These are phyloP conservation scores for Prototheca stagnorum DNA, from an alignment of 163 green algal genomes.

Conservation along the genomic window DNA sequence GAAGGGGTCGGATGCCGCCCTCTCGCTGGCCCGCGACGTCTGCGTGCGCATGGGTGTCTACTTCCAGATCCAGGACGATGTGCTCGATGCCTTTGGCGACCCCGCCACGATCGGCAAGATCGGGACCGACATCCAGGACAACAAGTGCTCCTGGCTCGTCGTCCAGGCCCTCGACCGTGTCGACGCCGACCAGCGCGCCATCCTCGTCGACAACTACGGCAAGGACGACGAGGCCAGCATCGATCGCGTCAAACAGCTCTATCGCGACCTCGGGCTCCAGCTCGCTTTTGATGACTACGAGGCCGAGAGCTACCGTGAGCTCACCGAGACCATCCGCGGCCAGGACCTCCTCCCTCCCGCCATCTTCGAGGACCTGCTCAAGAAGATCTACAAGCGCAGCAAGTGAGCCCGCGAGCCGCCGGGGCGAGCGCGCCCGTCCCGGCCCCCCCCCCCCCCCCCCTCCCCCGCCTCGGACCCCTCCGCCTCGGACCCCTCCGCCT, in stretches of 20 bases:
- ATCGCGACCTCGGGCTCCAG: slow-evolving; percentile 70
- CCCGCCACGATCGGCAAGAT: slow-evolving; percentile 93
- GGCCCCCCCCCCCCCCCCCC: too few species aligned
- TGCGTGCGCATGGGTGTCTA: slow-evolving; percentile 90
- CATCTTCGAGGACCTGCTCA: slow-evolving; percentile 74
- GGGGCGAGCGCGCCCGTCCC: neutral
- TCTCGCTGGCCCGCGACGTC: slow-evolving; percentile 60
- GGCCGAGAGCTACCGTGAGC: slow-evolving; percentile 46
- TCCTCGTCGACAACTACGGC: slow-evolving; percentile 84
- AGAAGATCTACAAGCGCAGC: slow-evolving; percentile 92
- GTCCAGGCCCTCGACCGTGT: slow-evolving; percentile 72
- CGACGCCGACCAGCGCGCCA: slow-evolving; percentile 50
- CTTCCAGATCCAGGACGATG: slow-evolving; percentile 99
- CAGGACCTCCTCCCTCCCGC: slow-evolving; percentile 57
- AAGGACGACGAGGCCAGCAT: slow-evolving; percentile 52
- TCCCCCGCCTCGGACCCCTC: too few species aligned
- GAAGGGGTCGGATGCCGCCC: slow-evolving; percentile 22
- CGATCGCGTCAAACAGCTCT: slow-evolving; percentile 74
- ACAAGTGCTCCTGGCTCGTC: slow-evolving; percentile 98
- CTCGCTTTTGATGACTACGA: slow-evolving; percentile 72
- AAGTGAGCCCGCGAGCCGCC: slow-evolving; percentile 44
- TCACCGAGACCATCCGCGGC: slow-evolving; percentile 52
- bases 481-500: too few species aligned
- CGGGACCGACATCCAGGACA: slow-evolving; percentile 95
- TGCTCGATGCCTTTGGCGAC: slow-evolving; percentile 91